Percentiles rank a stretch among this genome's conserved stretches.
phyloP scores from a whole-genome alignment of 345 rosid species.

The Eucalyptus shirleyi region DNA sequence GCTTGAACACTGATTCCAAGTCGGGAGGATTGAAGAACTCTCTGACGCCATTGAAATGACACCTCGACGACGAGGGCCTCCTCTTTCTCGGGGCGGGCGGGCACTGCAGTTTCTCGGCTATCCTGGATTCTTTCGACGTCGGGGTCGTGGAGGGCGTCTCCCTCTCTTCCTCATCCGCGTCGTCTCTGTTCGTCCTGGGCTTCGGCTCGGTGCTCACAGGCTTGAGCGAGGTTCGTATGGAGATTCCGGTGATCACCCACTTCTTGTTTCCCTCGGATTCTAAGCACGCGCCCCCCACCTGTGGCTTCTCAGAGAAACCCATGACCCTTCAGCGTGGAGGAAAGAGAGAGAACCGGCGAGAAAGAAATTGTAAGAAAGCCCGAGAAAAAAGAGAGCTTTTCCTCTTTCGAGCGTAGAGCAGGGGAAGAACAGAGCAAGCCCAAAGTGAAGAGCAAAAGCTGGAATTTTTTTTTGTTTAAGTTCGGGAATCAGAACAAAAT shows the following conservation, averaged over 20 bases:
- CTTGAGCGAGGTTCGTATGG: constrained; percentile 47
- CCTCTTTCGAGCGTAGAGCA: neutral
- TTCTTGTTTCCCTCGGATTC: constrained; percentile 45
- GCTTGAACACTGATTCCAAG: constrained; percentile 71
- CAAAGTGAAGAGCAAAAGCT: neutral
- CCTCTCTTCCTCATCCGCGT: constrained; percentile 1
- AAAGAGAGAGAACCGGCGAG: neutral
- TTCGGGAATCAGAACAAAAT: constrained; percentile 1
- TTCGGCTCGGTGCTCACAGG: constrained; percentile 52
- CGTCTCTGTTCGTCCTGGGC: constrained; percentile 11
- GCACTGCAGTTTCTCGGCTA: constrained; percentile 56
- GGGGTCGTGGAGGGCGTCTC: constrained; percentile 63
- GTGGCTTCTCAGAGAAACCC: constrained; percentile 72
- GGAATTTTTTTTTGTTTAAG: neutral
- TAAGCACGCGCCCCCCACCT: constrained; percentile 37
- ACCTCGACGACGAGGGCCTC: constrained; percentile 35
- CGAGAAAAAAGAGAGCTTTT: neutral
- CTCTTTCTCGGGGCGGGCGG: constrained; percentile 86
- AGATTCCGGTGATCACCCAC: constrained; percentile 75
- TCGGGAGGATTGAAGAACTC: constrained; percentile 80
- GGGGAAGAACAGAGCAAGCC: neutral
- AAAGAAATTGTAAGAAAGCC: neutral
- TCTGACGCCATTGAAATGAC: constrained; percentile 32
- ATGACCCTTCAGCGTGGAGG: constrained; percentile 3
- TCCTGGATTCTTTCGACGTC: constrained; percentile 62